Percentiles rank a stretch among this genome's conserved stretches.
These are phyloP conservation scores for Paecilomyces sp. DNA, from an alignment of 2,329 filamentous ascomycete genomes.

Conservation along the genomic window DNA sequence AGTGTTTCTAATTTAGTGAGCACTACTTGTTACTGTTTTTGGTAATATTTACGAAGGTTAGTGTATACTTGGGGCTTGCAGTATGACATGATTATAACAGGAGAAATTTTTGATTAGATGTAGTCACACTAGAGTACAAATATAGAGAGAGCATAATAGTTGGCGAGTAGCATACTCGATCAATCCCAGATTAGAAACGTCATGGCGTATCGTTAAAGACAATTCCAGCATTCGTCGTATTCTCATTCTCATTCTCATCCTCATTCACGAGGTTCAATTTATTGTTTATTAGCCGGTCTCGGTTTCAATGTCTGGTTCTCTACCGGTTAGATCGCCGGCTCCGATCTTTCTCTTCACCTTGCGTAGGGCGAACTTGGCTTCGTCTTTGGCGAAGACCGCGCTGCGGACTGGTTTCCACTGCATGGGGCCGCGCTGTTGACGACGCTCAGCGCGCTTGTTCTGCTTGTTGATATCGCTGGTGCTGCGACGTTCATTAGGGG, in stretches of 20 bases:
- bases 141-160: no score
- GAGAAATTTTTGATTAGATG: no score
- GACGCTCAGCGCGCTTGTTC: constrained; percentile 53
- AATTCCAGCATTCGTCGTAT: not conserved
- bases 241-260: not conserved
- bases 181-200: no score
- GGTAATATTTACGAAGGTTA: no score
- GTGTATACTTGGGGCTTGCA: no score
- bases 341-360: constrained; percentile 67
- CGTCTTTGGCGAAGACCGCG: constrained; percentile 76
- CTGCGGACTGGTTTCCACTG: constrained; percentile 92
- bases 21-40: no score
- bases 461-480: constrained; percentile 22
- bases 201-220: not conserved
- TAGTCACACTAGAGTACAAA: no score
- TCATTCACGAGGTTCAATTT: no score
- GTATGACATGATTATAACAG: no score
- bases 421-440: constrained; percentile 85
- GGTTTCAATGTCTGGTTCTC: constrained; percentile 84
- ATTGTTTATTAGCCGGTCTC: constrained; percentile 36
- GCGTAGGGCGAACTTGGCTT: constrained; percentile 69
- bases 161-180: no score
- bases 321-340: constrained; percentile 62
- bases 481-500: constrained; percentile 8
- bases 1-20: no score